Evolutionary conservation across 2,329 filamentous ascomycete genomes (phyloP).

Genomic region (Aspergillus terreus): DNA sequence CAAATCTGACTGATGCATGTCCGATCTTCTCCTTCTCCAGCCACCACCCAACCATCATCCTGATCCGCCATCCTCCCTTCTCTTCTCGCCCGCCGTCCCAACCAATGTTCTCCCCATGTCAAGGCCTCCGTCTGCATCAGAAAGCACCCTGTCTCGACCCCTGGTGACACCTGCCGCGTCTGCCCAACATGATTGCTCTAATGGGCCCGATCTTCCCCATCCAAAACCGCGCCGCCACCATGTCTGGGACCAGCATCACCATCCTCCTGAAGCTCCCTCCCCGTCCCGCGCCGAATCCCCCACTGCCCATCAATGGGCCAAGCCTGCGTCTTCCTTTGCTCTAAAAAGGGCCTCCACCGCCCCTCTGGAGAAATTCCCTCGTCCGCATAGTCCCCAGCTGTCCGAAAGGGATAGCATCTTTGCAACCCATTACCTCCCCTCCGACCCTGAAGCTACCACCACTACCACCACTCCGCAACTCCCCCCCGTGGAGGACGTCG

Average conservation of each 20-base stretch:
- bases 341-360: conserved; percentile 35
- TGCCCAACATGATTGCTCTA: conserved; percentile 37
- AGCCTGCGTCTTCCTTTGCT: conserved; percentile 23
- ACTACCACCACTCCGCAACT: conserved; percentile 33
- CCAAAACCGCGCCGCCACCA: conserved; percentile 36
- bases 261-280: conserved; percentile 26
- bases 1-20: conserved; percentile 10
- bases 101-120: conserved; percentile 53
- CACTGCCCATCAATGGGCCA: conserved; percentile 33
- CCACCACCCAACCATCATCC: conserved; percentile 16
- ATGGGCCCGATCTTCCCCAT: conserved; percentile 20
- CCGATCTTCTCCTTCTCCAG: conserved; percentile 13
- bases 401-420: conserved; percentile 63
- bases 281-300: conserved; percentile 36
- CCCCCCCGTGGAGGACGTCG: conserved; percentile 23
- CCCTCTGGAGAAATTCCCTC: conserved; percentile 26
- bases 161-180: conserved; percentile 45
- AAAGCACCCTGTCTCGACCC: conserved; percentile 38
- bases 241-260: conserved; percentile 25
- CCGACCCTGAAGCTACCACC: conserved; percentile 43
- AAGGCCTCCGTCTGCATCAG: conserved; percentile 42
- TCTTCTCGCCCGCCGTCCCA: conserved; percentile 26
- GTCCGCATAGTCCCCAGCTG: conserved; percentile 47
- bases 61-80: conserved; percentile 9
- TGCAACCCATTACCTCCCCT: conserved; percentile 57